phyloP scores from a whole-genome alignment of 1,284 basidiomycete species.

The Rhodofomes roseus region DNA sequence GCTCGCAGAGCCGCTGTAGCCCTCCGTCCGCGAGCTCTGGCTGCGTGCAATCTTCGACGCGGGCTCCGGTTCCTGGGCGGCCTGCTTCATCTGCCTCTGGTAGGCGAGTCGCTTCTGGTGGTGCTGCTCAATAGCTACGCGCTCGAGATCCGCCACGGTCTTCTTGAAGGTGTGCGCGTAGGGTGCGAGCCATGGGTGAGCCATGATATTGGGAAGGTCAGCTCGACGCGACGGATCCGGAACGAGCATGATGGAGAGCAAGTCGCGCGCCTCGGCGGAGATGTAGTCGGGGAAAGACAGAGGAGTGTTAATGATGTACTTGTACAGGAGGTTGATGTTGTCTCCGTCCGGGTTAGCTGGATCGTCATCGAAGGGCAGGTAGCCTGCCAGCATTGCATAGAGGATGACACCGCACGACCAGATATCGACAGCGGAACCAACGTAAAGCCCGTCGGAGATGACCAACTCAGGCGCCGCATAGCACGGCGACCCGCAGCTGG shows the following conservation, averaged over 20 bases:
- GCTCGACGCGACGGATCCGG: conserved; percentile 76
- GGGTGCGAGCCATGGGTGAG: conserved; percentile 77
- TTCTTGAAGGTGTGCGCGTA: conserved; percentile 68
- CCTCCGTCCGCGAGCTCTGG: conserved; percentile 43
- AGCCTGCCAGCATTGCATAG: conserved; percentile 99
- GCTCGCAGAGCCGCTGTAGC: conserved; percentile 30
- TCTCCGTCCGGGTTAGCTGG: conserved; percentile 98
- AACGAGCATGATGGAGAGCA: conserved; percentile 84
- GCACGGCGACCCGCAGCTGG: conserved; percentile 95
- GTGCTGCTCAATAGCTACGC: conserved; percentile 79
- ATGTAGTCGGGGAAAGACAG: conserved; percentile 95
- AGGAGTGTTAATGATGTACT: conserved; percentile 96
- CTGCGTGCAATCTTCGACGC: conserved; percentile 37
- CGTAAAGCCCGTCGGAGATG: conserved; percentile 95
- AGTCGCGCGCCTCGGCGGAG: conserved; percentile 71
- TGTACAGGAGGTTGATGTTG: conserved; percentile 99
- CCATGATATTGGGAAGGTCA: conserved; percentile 74
- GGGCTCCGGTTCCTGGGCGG: conserved; percentile 31
- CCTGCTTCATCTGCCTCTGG: conserved; percentile 65
- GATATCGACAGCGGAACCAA: conserved; percentile 98
- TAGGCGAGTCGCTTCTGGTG: conserved; percentile 79
- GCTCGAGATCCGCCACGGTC: conserved; percentile 77
- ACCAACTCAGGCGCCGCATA: conserved; percentile 99
- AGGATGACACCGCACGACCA: conserved; percentile 99
- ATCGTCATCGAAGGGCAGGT: conserved; percentile 99